Conservation (phyloP, 495 filamentous ascomycete species). For the Massariosphaeria phaeospora region DNA sequence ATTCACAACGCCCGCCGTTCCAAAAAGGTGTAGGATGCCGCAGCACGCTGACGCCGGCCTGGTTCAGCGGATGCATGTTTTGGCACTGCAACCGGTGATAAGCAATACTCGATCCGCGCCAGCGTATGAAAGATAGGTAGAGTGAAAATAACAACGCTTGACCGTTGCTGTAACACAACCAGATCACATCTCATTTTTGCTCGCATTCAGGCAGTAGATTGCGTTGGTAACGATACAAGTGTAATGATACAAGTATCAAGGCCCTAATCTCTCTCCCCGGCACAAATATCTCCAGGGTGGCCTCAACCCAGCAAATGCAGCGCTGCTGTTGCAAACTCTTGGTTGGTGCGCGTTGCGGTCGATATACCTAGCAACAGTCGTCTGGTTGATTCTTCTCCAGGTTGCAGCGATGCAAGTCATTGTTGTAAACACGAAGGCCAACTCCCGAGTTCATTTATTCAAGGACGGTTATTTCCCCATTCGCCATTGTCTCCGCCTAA, state of each 20-base stretch:
- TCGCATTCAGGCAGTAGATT: constrained; percentile 27
- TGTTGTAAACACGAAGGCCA: constrained; percentile 13
- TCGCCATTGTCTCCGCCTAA: not conserved
- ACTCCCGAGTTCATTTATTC: constrained; percentile 7
- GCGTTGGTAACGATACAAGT: constrained; percentile 1
- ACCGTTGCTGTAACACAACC: not conserved
- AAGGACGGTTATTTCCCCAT: constrained; percentile 5
- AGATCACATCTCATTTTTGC: not conserved
- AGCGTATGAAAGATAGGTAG: not conserved
- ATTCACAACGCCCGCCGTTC: no score
- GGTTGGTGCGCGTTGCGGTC: not conserved
- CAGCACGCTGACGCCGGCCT: no score
- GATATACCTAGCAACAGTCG: constrained; percentile 2
- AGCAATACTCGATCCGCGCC: no score
- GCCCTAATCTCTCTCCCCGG: no score
- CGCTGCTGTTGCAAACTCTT: not conserved
- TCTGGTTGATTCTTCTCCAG: constrained; percentile 4
- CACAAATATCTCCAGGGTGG: constrained; percentile 2
- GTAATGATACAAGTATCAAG: no score
- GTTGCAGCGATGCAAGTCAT: constrained; percentile 17
- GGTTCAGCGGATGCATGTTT: no score
- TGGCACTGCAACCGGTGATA: no score
- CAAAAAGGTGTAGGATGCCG: no score
- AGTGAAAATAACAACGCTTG: not conserved
- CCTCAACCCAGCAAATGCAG: constrained; percentile 4